A percentile compares a stretch with the other conserved stretches of the same genome.
Evolutionary conservation across 495 filamentous ascomycete species (phyloP).

Genomic region (Tuber borchii): DNA sequence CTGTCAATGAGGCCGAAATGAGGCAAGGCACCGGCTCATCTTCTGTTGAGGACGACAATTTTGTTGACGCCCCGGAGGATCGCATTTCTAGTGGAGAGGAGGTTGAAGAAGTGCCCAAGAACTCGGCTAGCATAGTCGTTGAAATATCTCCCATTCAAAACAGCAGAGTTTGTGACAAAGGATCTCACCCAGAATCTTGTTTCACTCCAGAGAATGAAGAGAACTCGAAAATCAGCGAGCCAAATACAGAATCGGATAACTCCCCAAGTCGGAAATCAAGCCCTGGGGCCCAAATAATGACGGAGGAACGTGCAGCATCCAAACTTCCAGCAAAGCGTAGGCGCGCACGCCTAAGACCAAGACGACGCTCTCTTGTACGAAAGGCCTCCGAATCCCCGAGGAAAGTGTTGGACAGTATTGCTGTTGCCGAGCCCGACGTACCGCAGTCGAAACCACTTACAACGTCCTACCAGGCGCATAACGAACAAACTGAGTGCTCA

Average conservation of each 20-base stretch:
- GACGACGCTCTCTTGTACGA: not conserved
- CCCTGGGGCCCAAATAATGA: conserved; percentile 29
- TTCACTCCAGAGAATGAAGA: not conserved
- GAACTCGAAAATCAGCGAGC: not conserved
- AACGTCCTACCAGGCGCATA: not conserved
- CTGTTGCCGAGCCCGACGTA: not conserved
- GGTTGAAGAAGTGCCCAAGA: not conserved
- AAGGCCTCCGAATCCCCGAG: not conserved
- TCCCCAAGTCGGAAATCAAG: conserved; percentile 6
- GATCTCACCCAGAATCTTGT: not conserved
- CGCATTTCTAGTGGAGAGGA: not conserved
- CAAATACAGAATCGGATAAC: not conserved
- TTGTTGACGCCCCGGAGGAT: conserved; percentile 28
- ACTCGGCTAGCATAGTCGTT: not conserved
- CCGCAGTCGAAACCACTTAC: not conserved
- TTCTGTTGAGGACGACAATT: conserved; percentile 27
- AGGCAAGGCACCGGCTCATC: conserved; percentile 12
- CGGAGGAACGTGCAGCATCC: conserved; percentile 25
- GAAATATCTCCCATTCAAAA: not conserved
- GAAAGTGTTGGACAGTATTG: not conserved
- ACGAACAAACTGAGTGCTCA: not conserved
- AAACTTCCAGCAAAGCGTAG: conserved; percentile 1
- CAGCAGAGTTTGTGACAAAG: not conserved
- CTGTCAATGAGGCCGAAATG: not conserved
- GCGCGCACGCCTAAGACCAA: not conserved